Conservation (phyloP, 805 yeast species). For the baker's yeast (Saccharomyces cerevisiae) region DNA sequence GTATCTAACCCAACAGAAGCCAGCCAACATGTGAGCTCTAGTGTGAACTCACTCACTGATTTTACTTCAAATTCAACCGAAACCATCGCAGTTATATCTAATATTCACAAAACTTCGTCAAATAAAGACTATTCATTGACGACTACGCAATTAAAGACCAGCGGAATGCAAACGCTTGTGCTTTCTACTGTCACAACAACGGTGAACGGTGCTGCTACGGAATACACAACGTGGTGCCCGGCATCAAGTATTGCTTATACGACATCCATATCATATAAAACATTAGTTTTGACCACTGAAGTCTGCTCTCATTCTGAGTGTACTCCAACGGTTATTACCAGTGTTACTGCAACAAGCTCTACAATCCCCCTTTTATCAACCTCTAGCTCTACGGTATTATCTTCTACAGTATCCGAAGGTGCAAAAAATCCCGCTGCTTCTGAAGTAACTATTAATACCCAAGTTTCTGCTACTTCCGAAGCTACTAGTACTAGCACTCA, state of each 20-base stretch:
- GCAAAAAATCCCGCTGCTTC: not conserved
- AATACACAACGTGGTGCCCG: constrained; percentile 38
- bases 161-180: not conserved
- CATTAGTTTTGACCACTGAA: not conserved
- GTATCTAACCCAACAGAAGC: not conserved
- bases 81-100: not conserved
- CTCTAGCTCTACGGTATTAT: not conserved
- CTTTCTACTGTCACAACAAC: constrained; percentile 7
- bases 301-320: not conserved
- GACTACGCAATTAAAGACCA: not conserved
- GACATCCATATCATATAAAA: not conserved
- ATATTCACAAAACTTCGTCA: not conserved
- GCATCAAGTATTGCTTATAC: constrained; percentile 7
- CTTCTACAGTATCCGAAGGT: not conserved
- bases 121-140: not conserved
- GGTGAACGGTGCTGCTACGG: constrained; percentile 27
- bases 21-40: not conserved
- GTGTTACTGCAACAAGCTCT: not conserved
- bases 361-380: not conserved
- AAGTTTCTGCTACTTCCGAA: not conserved
- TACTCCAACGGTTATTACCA: not conserved
- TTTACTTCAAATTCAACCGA: not conserved
- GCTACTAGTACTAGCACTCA: not conserved
- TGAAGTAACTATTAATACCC: not conserved
- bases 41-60: not conserved